A percentile compares a stretch with the other conserved stretches of the same genome.
phyloP scores from a whole-genome alignment of 192 early-diverging fungal genomes.

The Coemansia sp. region DNA sequence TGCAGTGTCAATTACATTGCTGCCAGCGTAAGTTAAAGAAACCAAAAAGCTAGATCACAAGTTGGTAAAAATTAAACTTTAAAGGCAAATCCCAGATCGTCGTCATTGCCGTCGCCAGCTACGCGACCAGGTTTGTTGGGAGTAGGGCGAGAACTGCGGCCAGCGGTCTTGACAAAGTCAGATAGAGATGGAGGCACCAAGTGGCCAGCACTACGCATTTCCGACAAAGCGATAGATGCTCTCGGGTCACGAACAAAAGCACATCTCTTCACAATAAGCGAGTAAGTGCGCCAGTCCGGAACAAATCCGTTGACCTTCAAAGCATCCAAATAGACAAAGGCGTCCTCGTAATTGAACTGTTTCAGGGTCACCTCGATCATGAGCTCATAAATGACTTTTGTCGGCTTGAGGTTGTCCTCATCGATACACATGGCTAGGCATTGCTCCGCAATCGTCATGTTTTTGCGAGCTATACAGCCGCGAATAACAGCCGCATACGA shows the following conservation, averaged over 20 bases:
- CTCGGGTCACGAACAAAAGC: constrained; percentile 62
- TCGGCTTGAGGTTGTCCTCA: constrained; percentile 49
- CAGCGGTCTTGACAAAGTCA: constrained; percentile 27
- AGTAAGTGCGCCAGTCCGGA: constrained; percentile 56
- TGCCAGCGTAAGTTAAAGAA: too few relatives aligned
- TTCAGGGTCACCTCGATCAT: constrained; percentile 57
- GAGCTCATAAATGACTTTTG: constrained; percentile 53
- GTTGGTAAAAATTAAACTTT: too few relatives aligned
- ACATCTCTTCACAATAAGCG: constrained; percentile 56
- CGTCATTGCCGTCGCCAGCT: background rate
- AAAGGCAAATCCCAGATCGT: background rate
- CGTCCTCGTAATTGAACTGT: constrained; percentile 68
- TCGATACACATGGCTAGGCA: constrained; percentile 56
- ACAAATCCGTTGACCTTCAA: constrained; percentile 64
- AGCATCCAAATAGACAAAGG: constrained; percentile 70
- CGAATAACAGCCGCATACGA: constrained; percentile 61
- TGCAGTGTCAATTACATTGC: too few relatives aligned
- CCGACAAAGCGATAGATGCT: constrained; percentile 57
- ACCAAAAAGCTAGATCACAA: too few relatives aligned
- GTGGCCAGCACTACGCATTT: constrained; percentile 65
- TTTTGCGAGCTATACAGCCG: constrained; percentile 53
- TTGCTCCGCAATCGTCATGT: constrained; percentile 54
- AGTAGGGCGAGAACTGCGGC: constrained; percentile 16
- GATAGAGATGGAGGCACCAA: constrained; percentile 34
- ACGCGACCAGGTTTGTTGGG: background rate